Evolutionary conservation across 805 yeast species (phyloP).

Genomic region (Yamadazyma phyllophila): DNA sequence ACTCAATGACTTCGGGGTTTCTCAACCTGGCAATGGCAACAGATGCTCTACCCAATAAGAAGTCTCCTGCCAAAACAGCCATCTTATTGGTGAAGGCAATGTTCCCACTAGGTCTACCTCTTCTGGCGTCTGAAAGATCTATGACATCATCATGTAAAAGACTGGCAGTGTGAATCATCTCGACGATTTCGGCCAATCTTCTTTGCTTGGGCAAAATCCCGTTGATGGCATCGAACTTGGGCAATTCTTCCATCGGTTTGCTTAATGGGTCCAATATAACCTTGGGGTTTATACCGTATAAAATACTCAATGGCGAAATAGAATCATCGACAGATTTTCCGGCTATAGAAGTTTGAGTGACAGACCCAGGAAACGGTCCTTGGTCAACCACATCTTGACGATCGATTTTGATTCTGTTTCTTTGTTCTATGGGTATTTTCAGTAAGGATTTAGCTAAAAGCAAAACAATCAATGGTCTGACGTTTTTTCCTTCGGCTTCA

Average conservation of each 20-base stretch:
- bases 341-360: slow-evolving; percentile 52
- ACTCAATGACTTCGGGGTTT: slow-evolving; percentile 96
- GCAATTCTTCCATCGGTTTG: slow-evolving; percentile 71
- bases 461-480: slow-evolving; percentile 86
- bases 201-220: slow-evolving; percentile 95
- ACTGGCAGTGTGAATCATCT: slow-evolving; percentile 97
- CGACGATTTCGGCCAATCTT: slow-evolving; percentile 94
- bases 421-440: slow-evolving; percentile 64
- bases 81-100: slow-evolving; percentile 93
- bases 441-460: slow-evolving; percentile 78
- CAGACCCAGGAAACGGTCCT: slow-evolving; percentile 58
- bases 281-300: slow-evolving; percentile 88
- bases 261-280: slow-evolving; percentile 80
- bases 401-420: slow-evolving; percentile 65
- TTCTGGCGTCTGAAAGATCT: slow-evolving; percentile 81
- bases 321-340: slow-evolving; percentile 60
- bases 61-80: slow-evolving; percentile 98
- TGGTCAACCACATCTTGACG: slow-evolving; percentile 64
- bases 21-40: slow-evolving; percentile 90
- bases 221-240: slow-evolving; percentile 53
- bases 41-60: slow-evolving; percentile 91
- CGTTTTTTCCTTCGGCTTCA: slow-evolving; percentile 94
- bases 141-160: slow-evolving; percentile 95
- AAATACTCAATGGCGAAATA: slow-evolving; percentile 75
- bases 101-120: slow-evolving; percentile 91